These are phyloP conservation scores for Crithidia fasciculata DNA, from an alignment of 208 protist species.

Conservation along the genomic window DNA sequence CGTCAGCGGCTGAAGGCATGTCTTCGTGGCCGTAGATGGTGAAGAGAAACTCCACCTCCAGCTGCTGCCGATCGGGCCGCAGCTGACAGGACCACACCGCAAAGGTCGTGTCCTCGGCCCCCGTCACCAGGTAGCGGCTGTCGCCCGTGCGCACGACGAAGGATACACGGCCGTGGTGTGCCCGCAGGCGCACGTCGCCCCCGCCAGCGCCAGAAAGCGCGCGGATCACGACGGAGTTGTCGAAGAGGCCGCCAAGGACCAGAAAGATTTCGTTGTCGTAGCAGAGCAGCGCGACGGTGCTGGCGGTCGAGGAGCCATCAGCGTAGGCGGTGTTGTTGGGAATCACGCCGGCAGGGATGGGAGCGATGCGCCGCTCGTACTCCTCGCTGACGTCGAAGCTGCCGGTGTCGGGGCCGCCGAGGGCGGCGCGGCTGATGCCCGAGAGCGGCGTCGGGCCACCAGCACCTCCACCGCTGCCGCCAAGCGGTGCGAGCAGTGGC, in stretches of 20 bases:
- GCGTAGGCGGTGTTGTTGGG: constrained; percentile 39
- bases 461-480: too few relatives aligned
- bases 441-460: neutral
- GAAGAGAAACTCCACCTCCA: constrained; percentile 72
- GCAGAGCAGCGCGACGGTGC: constrained; percentile 67
- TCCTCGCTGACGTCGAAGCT: constrained; percentile 77
- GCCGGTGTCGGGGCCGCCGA: constrained; percentile 19
- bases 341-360: constrained; percentile 65
- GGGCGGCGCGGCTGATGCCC: neutral
- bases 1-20: constrained; percentile 73
- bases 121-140: constrained; percentile 84
- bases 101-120: constrained; percentile 91
- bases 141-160: constrained; percentile 70
- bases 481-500: too few relatives aligned
- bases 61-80: constrained; percentile 36
- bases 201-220: constrained; percentile 39
- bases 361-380: constrained; percentile 58
- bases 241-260: constrained; percentile 81
- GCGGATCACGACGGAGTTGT: constrained; percentile 80
- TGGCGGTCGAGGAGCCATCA: constrained; percentile 62
- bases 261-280: constrained; percentile 76
- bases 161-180: constrained; percentile 78
- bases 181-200: constrained; percentile 66
- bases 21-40: constrained; percentile 88
- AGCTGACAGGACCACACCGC: constrained; percentile 83